Evolutionary conservation across 257 asterid genomes (phyloP).

Genomic region (Solanum chaucha): DNA sequence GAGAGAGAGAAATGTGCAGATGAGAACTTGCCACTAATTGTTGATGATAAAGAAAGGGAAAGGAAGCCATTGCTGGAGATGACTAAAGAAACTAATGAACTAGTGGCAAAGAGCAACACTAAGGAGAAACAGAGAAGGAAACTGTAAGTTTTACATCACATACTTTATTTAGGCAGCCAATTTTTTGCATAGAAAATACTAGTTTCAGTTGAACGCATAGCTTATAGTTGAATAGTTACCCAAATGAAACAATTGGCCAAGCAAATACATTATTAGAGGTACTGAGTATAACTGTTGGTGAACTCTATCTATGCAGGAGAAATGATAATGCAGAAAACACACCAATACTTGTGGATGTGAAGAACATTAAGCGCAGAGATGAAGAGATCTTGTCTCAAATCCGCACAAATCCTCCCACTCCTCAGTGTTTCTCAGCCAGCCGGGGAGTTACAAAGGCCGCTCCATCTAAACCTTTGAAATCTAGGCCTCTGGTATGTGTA

Average conservation of each 20-base stretch:
- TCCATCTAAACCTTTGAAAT: slow-evolving; percentile 31
- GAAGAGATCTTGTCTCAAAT: slow-evolving; percentile 31
- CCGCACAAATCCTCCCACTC: slow-evolving; percentile 90
- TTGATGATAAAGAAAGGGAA: slow-evolving; percentile 42
- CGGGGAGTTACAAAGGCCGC: slow-evolving; percentile 21
- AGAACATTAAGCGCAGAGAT: slow-evolving; percentile 31
- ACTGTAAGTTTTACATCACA: slow-evolving; percentile 27
- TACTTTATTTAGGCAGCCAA: neutral
- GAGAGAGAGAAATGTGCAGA: slow-evolving; percentile 33
- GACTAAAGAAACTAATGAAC: slow-evolving; percentile 34
- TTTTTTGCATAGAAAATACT: neutral
- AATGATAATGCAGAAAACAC: slow-evolving; percentile 69
- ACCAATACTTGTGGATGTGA: slow-evolving; percentile 49
- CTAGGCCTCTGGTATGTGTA: slow-evolving; percentile 43
- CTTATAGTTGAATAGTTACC: neutral
- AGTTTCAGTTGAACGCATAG: neutral
- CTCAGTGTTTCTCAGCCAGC: slow-evolving; percentile 78
- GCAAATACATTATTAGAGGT: neutral
- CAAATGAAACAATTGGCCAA: neutral
- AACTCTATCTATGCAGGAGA: slow-evolving; percentile 33
- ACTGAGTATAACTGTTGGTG: neutral
- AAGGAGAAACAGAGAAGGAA: slow-evolving; percentile 54
- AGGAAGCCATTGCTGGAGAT: slow-evolving; percentile 60
- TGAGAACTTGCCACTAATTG: slow-evolving; percentile 1
- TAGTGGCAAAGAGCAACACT: slow-evolving; percentile 21